A percentile compares a stretch with the other conserved stretches of the same genome.
phyloP scores from a whole-genome alignment of 75 land plant genomes.

The Selaginella moellendorffii region DNA sequence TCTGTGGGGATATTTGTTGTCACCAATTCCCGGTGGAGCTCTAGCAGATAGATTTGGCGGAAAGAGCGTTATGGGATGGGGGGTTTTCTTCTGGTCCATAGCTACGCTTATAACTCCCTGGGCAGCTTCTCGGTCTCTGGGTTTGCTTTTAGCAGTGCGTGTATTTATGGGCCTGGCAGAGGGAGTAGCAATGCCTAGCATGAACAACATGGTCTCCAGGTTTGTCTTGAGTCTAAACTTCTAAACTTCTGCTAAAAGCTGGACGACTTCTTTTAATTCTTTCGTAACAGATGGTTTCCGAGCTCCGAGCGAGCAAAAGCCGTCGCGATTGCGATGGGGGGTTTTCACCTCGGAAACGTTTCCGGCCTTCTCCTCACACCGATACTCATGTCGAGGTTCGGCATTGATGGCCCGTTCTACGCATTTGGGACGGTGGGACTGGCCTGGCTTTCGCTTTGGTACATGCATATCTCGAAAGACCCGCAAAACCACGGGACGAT shows the following conservation, averaged over 20 bases:
- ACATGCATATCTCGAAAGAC: slow-evolving; percentile 38
- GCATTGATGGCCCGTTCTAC: slow-evolving; percentile 68
- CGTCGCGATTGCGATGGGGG: slow-evolving; percentile 81
- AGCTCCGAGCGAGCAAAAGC: slow-evolving; percentile 66
- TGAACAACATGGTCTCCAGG: slow-evolving; percentile 94
- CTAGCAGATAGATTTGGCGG: slow-evolving; percentile 83
- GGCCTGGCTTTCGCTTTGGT: slow-evolving; percentile 70
- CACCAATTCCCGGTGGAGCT: slow-evolving; percentile 82
- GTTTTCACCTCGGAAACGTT: slow-evolving; percentile 88
- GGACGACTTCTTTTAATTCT: no score
- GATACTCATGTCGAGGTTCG: slow-evolving; percentile 50
- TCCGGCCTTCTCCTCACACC: slow-evolving; percentile 68
- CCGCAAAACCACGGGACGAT: slow-evolving; percentile 55
- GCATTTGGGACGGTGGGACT: slow-evolving; percentile 74
- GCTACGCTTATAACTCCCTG: slow-evolving; percentile 80
- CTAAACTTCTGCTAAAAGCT: no score
- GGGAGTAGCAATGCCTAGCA: slow-evolving; percentile 95
- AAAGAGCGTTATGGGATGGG: slow-evolving; percentile 69
- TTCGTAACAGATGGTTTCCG: slow-evolving; percentile 84
- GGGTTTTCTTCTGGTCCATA: slow-evolving; percentile 66
- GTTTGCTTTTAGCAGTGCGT: slow-evolving; percentile 48
- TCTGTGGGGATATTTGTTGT: slow-evolving; percentile 85
- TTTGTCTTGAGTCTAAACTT: slow-evolving; percentile 3
- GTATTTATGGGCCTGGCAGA: slow-evolving; percentile 76
- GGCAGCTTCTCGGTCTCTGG: slow-evolving; percentile 69